Conservation (phyloP, 1,284 basidiomycete species). For the Naganishia sp. region DNA sequence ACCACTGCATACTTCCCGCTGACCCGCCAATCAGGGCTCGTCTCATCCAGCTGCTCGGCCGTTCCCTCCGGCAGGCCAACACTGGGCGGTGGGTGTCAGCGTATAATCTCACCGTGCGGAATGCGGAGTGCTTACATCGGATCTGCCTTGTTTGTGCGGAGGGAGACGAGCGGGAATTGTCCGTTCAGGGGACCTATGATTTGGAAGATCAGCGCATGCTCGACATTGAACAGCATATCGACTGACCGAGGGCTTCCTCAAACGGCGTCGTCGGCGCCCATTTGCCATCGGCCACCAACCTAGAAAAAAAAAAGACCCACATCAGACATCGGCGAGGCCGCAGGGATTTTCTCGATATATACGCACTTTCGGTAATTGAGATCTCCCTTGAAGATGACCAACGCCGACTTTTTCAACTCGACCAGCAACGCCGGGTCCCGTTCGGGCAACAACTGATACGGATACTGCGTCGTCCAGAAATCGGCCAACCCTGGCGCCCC, state of each 20-base stretch:
- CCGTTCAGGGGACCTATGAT: constrained; percentile 71
- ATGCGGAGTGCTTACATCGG: constrained; percentile 61
- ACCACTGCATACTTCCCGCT: constrained; percentile 49
- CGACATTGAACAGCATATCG: constrained; percentile 24
- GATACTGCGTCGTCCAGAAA: constrained; percentile 82
- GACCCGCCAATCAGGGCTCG: constrained; percentile 48
- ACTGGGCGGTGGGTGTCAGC: constrained; percentile 33
- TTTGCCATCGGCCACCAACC: constrained; percentile 81
- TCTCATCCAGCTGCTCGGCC: constrained; percentile 43
- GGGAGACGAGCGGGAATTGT: constrained; percentile 74
- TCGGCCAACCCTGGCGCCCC: constrained; percentile 59
- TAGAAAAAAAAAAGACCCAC: constrained; percentile 47
- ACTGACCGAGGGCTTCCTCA: constrained; percentile 69
- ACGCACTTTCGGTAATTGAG: constrained; percentile 83
- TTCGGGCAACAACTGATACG: constrained; percentile 76
- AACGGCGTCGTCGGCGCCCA: constrained; percentile 87
- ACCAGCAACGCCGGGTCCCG: constrained; percentile 64
- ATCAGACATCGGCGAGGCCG: neutral
- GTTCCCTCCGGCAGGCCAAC: constrained; percentile 48
- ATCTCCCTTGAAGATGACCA: constrained; percentile 97
- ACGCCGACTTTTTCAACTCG: constrained; percentile 64
- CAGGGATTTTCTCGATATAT: neutral
- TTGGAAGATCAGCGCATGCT: constrained; percentile 5
- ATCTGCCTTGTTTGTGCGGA: constrained; percentile 95
- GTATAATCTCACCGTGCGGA: no score